These are phyloP conservation scores for Aspergillus sp. DNA, from an alignment of 2,329 filamentous ascomycete species.

Conservation along the genomic window DNA sequence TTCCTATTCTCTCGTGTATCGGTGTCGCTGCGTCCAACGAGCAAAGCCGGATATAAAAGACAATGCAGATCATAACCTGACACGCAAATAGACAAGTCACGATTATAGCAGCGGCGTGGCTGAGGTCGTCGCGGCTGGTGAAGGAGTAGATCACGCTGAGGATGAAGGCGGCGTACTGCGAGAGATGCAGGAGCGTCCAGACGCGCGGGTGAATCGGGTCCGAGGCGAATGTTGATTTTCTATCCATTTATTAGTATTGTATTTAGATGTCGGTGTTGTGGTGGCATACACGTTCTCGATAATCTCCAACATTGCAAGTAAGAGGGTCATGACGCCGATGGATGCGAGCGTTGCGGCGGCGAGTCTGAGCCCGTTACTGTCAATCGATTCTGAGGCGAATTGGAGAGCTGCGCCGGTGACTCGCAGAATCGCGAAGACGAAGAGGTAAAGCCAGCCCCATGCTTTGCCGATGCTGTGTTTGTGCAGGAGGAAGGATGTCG, in stretches of 20 bases:
- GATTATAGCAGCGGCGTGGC: background rate
- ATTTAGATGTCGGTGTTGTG: background rate
- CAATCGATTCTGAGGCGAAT: background rate
- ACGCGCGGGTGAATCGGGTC: background rate
- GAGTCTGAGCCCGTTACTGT: background rate
- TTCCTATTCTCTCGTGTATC: background rate
- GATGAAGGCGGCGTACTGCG: background rate
- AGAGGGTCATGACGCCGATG: background rate
- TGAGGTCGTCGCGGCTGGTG: background rate
- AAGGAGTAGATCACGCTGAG: background rate
- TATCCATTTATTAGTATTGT: background rate
- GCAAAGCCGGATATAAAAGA: background rate
- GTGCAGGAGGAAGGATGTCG: background rate
- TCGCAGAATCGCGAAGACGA: background rate
- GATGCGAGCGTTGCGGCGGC: background rate
- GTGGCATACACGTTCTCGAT: background rate
- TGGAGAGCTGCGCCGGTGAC: background rate
- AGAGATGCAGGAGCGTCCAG: background rate
- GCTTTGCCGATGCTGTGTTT: background rate
- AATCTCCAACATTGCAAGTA: background rate
- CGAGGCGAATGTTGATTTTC: background rate
- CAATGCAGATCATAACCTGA: background rate
- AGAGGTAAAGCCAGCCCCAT: background rate
- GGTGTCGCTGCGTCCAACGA: accelerated
- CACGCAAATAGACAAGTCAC: background rate